Evolutionary conservation across 2,329 filamentous ascomycete genomes (phyloP).

Genomic region (Venturia oleaginea): DNA sequence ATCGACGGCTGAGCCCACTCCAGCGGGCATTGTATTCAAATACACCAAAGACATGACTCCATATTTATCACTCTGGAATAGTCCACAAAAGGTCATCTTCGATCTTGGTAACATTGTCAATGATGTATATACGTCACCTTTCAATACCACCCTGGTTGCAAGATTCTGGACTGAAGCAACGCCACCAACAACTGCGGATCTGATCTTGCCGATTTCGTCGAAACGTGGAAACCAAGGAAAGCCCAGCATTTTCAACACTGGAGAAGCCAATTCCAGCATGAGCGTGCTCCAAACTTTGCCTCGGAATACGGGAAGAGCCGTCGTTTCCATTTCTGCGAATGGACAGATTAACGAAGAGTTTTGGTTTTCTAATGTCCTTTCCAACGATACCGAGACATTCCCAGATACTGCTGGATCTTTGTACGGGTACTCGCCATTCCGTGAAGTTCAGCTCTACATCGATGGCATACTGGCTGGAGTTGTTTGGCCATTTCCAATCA

Average conservation of each 20-base stretch:
- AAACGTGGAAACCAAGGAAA: slow-evolving; percentile 40
- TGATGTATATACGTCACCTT: slow-evolving; percentile 60
- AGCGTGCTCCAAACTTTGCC: slow-evolving; percentile 52
- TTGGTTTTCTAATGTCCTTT: slow-evolving; percentile 73
- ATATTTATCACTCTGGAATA: slow-evolving; percentile 59
- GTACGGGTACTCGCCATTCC: slow-evolving; percentile 62
- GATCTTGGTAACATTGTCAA: slow-evolving; percentile 68
- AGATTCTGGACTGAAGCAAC: slow-evolving; percentile 51
- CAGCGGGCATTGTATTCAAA: slow-evolving; percentile 62
- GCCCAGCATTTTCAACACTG: slow-evolving; percentile 57
- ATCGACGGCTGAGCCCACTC: slow-evolving; percentile 70
- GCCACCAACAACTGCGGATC: slow-evolving; percentile 50
- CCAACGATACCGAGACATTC: slow-evolving; percentile 53
- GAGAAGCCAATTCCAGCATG: slow-evolving; percentile 43
- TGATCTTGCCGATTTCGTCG: slow-evolving; percentile 50
- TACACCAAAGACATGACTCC: slow-evolving; percentile 72
- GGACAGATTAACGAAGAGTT: slow-evolving; percentile 73
- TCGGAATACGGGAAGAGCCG: slow-evolving; percentile 55
- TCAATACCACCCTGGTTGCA: slow-evolving; percentile 65
- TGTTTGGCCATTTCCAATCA: slow-evolving; percentile 71
- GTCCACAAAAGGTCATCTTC: slow-evolving; percentile 66
- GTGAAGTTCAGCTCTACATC: slow-evolving; percentile 68
- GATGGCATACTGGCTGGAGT: slow-evolving; percentile 66
- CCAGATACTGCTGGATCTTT: slow-evolving; percentile 46
- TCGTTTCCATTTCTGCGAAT: slow-evolving; percentile 67